A percentile compares a stretch with the other conserved stretches of the same genome.
Evolutionary conservation across 495 filamentous ascomycete genomes (phyloP).

Genomic region (Darksidea phi): DNA sequence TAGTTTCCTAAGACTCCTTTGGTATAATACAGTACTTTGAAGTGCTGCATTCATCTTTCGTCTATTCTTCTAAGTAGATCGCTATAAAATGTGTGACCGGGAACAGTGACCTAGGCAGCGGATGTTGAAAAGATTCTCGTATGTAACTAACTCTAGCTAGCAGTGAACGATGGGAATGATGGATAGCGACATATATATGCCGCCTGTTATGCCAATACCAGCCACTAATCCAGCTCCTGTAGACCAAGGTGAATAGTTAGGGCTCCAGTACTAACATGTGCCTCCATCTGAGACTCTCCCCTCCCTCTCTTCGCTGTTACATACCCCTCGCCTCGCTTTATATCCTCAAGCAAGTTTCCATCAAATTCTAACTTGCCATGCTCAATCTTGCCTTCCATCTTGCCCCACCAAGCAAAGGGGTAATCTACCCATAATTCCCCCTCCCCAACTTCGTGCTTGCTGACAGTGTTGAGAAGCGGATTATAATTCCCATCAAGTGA

Average conservation of each 20-base stretch:
- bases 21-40: too few relatives aligned
- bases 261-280: slow-evolving; percentile 5
- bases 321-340: slow-evolving; percentile 1
- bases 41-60: too few relatives aligned
- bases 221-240: too few relatives aligned
- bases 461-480: slow-evolving; percentile 21
- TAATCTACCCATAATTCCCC: slow-evolving; percentile 5
- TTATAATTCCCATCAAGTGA: slow-evolving; percentile 8
- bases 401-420: slow-evolving; percentile 8
- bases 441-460: slow-evolving; percentile 12
- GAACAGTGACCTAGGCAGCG: too few relatives aligned
- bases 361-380: slow-evolving; percentile 14
- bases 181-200: too few relatives aligned
- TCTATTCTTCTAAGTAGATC: too few relatives aligned
- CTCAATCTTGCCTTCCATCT: slow-evolving; percentile 16
- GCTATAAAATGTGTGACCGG: too few relatives aligned
- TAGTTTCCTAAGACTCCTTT: too few relatives aligned
- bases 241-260: slow-evolving; percentile 11
- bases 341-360: slow-evolving; percentile 7
- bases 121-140: too few relatives aligned
- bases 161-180: too few relatives aligned
- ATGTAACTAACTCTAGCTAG: too few relatives aligned
- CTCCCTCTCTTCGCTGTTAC: slow-evolving; percentile 14
- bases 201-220: too few relatives aligned
- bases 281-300: slow-evolving; percentile 9